phyloP scores from a whole-genome alignment of 345 rosid genomes.

The Sisymbrium irio region DNA sequence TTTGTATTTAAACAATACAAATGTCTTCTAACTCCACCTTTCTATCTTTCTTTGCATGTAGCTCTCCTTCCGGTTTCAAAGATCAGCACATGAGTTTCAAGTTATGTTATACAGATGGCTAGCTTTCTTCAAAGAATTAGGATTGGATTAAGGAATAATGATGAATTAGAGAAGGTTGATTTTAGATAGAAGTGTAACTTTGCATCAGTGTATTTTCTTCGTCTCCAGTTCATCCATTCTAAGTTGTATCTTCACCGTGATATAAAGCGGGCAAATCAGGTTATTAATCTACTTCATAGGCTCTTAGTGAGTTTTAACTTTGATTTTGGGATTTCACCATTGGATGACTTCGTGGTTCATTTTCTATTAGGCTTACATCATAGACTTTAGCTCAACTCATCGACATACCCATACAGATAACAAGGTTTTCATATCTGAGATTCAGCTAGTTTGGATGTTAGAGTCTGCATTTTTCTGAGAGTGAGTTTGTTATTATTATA shows the following conservation, averaged over 20 bases:
- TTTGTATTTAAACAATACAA: no score
- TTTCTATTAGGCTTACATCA: conserved; percentile 60
- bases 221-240: conserved; percentile 87
- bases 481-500: not conserved
- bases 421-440: conserved; percentile 7
- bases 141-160: not conserved
- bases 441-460: not conserved
- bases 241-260: conserved; percentile 93
- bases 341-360: conserved; percentile 1
- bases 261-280: conserved; percentile 94
- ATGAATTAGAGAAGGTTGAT: conserved; percentile 1
- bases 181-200: conserved; percentile 16
- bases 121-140: no score
- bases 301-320: not conserved
- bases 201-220: conserved; percentile 37
- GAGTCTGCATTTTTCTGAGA: not conserved
- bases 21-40: no score
- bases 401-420: conserved; percentile 87
- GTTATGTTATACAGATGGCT: no score
- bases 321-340: not conserved
- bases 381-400: conserved; percentile 77
- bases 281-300: conserved; percentile 23
- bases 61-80: no score
- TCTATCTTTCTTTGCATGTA: no score
- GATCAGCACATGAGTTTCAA: no score